Conservation (phyloP, 2,329 filamentous ascomycete genomes). For the Dactylonectria macrodidyma region DNA sequence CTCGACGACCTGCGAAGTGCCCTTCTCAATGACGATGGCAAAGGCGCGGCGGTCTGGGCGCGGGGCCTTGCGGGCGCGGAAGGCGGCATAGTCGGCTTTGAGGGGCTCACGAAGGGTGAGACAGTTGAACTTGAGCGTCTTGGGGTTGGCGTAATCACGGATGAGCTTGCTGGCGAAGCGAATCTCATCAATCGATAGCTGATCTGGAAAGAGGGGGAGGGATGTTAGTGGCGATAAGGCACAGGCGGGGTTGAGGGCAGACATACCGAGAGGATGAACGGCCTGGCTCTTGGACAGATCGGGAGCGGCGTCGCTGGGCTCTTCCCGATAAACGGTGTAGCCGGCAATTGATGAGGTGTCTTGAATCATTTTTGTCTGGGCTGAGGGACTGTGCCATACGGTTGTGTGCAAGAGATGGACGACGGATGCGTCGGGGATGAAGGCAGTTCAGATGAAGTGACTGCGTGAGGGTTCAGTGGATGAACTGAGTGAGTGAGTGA, state of each 20-base stretch:
- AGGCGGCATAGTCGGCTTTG: constrained; percentile 75
- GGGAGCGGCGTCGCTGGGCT: constrained; percentile 55
- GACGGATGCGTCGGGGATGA: constrained; percentile 19
- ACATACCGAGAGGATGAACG: constrained; percentile 57
- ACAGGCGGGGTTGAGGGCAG: background rate
- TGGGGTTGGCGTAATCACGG: constrained; percentile 54
- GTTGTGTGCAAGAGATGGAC: constrained; percentile 21
- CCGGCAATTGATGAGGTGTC: constrained; percentile 61
- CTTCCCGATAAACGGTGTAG: constrained; percentile 62
- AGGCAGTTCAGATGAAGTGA: background rate
- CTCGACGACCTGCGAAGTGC: constrained; percentile 60
- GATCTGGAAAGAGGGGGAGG: constrained; percentile 55
- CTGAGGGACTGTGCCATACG: constrained; percentile 49
- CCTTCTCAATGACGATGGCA: constrained; percentile 63
- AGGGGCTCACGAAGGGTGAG: constrained; percentile 77
- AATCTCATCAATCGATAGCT: constrained; percentile 69
- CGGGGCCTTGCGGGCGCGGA: constrained; percentile 64
- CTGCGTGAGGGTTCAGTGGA: background rate
- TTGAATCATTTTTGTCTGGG: constrained; percentile 53
- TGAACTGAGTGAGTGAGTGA: background rate
- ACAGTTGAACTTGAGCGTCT: constrained; percentile 68
- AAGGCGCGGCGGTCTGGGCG: constrained; percentile 66
- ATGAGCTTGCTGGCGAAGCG: constrained; percentile 64
- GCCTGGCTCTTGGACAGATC: constrained; percentile 51
- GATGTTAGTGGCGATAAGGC: constrained; percentile 14